phyloP scores from a whole-genome alignment of 768 basidiomycete species.

The Mycena kentingensis region DNA sequence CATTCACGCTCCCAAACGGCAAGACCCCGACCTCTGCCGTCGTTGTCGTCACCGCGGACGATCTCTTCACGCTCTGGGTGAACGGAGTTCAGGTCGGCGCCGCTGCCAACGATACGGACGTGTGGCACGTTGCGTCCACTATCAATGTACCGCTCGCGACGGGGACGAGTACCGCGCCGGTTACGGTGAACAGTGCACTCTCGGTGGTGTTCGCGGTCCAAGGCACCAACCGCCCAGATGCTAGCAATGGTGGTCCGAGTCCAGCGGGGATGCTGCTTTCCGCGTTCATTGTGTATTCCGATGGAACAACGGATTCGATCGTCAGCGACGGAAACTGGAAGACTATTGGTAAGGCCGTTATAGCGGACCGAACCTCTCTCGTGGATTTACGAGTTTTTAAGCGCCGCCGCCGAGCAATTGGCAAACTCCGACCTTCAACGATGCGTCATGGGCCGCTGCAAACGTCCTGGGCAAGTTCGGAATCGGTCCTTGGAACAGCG shows the following conservation, averaged over 20 bases:
- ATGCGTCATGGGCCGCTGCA: constrained; percentile 27
- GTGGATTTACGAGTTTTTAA: neutral
- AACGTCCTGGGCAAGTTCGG: constrained; percentile 25
- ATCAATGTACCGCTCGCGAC: constrained; percentile 11
- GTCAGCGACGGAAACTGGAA: constrained; percentile 28
- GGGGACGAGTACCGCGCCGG: neutral
- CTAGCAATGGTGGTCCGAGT: constrained; percentile 14
- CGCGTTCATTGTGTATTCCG: constrained; percentile 26
- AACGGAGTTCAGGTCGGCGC: constrained; percentile 28
- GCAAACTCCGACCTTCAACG: constrained; percentile 23
- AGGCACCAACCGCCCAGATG: constrained; percentile 27
- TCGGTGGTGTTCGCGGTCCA: constrained; percentile 25
- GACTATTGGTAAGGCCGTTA: constrained; percentile 11
- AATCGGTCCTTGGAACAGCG: constrained; percentile 26
- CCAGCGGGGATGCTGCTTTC: constrained; percentile 30
- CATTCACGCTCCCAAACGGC: constrained; percentile 23
- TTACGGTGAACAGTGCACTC: neutral
- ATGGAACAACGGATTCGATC: constrained; percentile 23
- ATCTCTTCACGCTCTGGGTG: constrained; percentile 31
- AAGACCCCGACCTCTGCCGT: constrained; percentile 25
- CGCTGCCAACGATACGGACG: constrained; percentile 23
- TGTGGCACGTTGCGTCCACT: constrained; percentile 26
- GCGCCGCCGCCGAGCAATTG: constrained; percentile 12
- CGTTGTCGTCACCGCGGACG: constrained; percentile 31
- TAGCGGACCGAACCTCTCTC: neutral